Evolutionary conservation across 345 rosid genomes (phyloP), one percentile per base, ranked within the genome.

Genomic region (Xanthoceras sorbifolium): DNA sequence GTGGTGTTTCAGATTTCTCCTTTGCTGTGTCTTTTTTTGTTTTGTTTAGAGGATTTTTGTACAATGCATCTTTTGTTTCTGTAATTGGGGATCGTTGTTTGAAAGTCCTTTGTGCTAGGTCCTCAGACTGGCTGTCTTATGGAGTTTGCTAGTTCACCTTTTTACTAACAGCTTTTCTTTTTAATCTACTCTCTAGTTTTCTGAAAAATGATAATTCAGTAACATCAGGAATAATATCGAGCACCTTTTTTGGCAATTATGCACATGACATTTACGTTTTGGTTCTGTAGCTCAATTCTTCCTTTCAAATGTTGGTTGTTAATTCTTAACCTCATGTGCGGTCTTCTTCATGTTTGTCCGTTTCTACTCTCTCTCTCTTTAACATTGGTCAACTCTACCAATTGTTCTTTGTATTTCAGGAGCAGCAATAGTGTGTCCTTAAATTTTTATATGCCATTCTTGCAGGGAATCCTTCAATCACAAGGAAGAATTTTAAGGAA

Each of bases 401-500:
- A 22, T 63, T 1, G 26, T 31, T 64, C 29, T 63, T 4, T 44
- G 9, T 26, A 25, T 38, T 25, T 38, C 15, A 11, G 42, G 26
- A n/a, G 76, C 18, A 20, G 36, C 68, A 61, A 42, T 15, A 2
- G 6, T 73, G 36, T 70, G 42, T 59, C 9, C 65, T 26, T 72
- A n/a, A 6, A 11, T 65, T 81, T 69, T 73, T 36, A 40, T 38
- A 67, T 73, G 73, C 65, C 76, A 31, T 76, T 40, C 74, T 80
- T 85, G 82, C 84, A 96, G 98, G 97, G 97, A 40, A 91, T 96
- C 83, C 99, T 96, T 81, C 99, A 96, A 88, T 93, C 99, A 15
- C 99, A 96, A 79, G 99, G 99, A 86, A 96, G 89, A 87, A 88
- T 96, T 72, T 73, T 89, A 78, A 92, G 87, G 84, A 96, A 96